Conservation (phyloP, 306 rosid genomes). For the Rubus idaeus region DNA sequence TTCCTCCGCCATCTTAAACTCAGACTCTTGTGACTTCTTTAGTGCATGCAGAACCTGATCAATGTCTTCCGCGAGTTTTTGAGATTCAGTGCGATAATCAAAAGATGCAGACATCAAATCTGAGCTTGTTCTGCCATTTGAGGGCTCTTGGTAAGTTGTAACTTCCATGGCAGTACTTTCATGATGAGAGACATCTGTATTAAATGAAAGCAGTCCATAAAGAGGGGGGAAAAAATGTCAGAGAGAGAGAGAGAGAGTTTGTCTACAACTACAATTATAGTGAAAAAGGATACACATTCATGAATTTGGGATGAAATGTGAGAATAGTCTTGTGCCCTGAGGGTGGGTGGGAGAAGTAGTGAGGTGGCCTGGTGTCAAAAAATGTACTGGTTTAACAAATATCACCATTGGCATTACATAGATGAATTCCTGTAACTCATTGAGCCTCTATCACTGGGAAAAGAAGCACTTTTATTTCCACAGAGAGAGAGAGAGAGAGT, state of each 20-base stretch:
- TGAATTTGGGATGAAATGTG: background rate
- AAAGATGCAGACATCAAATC: conserved; percentile 25
- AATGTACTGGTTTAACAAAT: too few relatives aligned
- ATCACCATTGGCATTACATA: too few relatives aligned
- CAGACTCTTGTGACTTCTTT: conserved; percentile 61
- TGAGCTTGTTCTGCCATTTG: conserved; percentile 23
- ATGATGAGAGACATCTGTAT: conserved; percentile 36
- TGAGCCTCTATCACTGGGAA: too few relatives aligned
- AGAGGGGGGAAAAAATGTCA: conserved; percentile 8
- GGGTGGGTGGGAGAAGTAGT: too few relatives aligned
- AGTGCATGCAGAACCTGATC: conserved; percentile 54
- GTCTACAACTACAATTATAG: background rate
- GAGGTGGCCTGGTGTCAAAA: too few relatives aligned
- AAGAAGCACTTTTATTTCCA: too few relatives aligned
- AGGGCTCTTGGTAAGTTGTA: conserved; percentile 20
- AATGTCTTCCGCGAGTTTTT: conserved; percentile 51
- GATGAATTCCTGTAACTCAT: too few relatives aligned
- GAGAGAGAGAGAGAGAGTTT: background rate
- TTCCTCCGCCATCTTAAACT: conserved; percentile 61
- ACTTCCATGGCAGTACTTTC: conserved; percentile 34
- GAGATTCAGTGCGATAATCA: conserved; percentile 31
- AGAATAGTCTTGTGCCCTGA: too few relatives aligned
- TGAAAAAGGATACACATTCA: background rate
- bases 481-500: background rate
- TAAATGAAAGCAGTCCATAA: conserved; percentile 22